phyloP scores from a whole-genome alignment of 108 stramenopile species.

The Cyclotella cryptica region DNA sequence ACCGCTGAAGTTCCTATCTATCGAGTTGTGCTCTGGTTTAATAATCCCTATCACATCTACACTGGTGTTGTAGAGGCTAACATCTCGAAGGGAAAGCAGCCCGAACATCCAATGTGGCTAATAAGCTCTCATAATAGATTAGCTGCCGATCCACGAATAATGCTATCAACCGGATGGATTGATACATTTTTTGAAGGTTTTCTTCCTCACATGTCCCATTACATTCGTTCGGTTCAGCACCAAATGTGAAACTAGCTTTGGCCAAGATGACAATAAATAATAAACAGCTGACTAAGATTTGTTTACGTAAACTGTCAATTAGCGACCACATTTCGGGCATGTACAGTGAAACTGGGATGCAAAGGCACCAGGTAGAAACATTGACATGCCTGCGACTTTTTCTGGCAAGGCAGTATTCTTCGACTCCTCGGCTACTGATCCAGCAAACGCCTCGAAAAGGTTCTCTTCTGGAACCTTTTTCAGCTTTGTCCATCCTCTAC shows the following conservation, averaged over 20 bases:
- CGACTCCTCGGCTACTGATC: conserved; percentile 9
- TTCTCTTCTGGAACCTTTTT: conserved; percentile 52
- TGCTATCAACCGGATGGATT: conserved; percentile 24
- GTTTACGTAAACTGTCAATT: not conserved
- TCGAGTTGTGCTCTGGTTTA: conserved; percentile 24
- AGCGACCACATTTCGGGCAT: conserved; percentile 39
- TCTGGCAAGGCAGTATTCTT: conserved; percentile 28
- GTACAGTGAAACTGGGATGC: conserved; percentile 41
- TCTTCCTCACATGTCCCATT: conserved; percentile 20
- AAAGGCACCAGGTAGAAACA: conserved; percentile 51
- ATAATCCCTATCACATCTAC: conserved; percentile 33
- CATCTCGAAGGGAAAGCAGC: conserved; percentile 18
- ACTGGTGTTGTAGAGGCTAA: conserved; percentile 28
- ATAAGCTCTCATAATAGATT: conserved; percentile 14
- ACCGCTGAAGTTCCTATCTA: conserved; percentile 23
- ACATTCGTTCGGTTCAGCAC: no score
- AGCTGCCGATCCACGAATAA: not conserved
- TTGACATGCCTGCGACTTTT: conserved; percentile 43
- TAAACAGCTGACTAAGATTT: no score
- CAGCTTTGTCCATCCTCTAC: conserved; percentile 48
- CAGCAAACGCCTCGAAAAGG: conserved; percentile 44
- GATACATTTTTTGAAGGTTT: conserved; percentile 26
- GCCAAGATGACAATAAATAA: no score
- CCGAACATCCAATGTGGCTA: conserved; percentile 31
- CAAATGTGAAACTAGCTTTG: no score